Evolutionary conservation across 2,329 filamentous ascomycete genomes (phyloP).

Genomic region (Metarhizium humberi): DNA sequence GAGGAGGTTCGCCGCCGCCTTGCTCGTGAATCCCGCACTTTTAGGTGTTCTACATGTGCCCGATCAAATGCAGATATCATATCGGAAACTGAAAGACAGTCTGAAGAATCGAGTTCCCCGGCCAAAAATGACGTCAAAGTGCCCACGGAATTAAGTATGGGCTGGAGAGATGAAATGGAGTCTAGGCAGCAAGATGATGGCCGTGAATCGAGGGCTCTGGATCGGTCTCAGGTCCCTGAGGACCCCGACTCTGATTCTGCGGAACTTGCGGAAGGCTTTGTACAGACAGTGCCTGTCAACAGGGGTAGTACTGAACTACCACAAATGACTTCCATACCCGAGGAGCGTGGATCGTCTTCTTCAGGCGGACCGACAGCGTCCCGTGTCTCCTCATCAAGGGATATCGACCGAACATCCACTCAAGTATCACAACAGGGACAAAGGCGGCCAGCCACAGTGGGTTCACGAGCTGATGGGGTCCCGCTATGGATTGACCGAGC

Average conservation of each 20-base stretch:
- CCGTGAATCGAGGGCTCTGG: neutral
- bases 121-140: conserved; percentile 34
- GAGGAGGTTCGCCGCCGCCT: conserved; percentile 58
- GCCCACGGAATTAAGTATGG: conserved; percentile 52
- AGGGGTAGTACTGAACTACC: neutral
- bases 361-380: neutral
- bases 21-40: conserved; percentile 56
- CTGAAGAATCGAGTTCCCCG: conserved; percentile 25
- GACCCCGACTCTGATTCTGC: conserved; percentile 32
- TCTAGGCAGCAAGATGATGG: conserved; percentile 12
- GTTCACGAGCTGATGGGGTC: conserved; percentile 35
- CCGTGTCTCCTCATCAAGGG: neutral
- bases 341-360: neutral
- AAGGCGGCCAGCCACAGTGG: conserved; percentile 9
- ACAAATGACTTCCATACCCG: neutral
- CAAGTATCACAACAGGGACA: conserved; percentile 1
- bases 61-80: conserved; percentile 68
- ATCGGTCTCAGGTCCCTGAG: neutral
- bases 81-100: conserved; percentile 54
- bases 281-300: conserved; percentile 34
- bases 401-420: neutral
- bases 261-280: conserved; percentile 48
- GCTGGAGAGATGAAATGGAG: conserved; percentile 64
- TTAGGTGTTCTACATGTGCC: conserved; percentile 61
- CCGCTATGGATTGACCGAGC: conserved; percentile 72